A percentile compares a stretch with the other conserved stretches of the same genome.
phyloP scores from a whole-genome alignment of 108 stramenopile genomes.

The Mediolabrus comicus region DNA sequence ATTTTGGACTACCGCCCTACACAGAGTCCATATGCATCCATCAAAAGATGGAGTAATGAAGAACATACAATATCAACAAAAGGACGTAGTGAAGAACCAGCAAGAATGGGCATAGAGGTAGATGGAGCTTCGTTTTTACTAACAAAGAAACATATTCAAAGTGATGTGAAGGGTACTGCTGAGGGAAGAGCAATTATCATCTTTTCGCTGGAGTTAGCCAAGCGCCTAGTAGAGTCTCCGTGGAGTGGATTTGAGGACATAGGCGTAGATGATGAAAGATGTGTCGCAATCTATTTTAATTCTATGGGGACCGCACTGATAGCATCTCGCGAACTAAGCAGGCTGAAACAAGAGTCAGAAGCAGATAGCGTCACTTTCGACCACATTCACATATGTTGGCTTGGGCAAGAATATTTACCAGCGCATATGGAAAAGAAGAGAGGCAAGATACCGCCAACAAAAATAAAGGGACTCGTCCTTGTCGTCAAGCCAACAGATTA shows the following conservation, averaged over 20 bases:
- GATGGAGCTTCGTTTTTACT: slow-evolving; percentile 54
- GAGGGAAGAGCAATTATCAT: slow-evolving; percentile 48
- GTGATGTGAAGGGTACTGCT: slow-evolving; percentile 10
- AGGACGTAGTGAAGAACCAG: slow-evolving; percentile 15
- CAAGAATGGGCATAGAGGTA: slow-evolving; percentile 73
- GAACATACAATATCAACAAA: not conserved
- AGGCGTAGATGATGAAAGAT: not conserved
- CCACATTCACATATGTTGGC: slow-evolving; percentile 41
- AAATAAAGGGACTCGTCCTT: slow-evolving; percentile 44
- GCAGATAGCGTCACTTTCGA: slow-evolving; percentile 19
- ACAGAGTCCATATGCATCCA: slow-evolving; percentile 34
- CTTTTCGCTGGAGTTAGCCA: slow-evolving; percentile 56
- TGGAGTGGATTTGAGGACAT: slow-evolving; percentile 36
- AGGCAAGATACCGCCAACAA: slow-evolving; percentile 10
- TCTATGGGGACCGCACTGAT: slow-evolving; percentile 62
- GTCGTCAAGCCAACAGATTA: slow-evolving; percentile 71
- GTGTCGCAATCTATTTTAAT: slow-evolving; percentile 65
- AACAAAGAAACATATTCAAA: not conserved
- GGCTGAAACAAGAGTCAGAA: slow-evolving; percentile 15
- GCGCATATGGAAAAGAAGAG: slow-evolving; percentile 14
- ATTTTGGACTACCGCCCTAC: slow-evolving; percentile 57
- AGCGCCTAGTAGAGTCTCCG: slow-evolving; percentile 31
- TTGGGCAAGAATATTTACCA: slow-evolving; percentile 45
- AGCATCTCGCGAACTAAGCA: slow-evolving; percentile 53
- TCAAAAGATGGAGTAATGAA: slow-evolving; percentile 21